Base-by-base conservation (phyloP, 2,329 filamentous ascomycete genomes). In the Colletotrichum somersetense region DNA sequence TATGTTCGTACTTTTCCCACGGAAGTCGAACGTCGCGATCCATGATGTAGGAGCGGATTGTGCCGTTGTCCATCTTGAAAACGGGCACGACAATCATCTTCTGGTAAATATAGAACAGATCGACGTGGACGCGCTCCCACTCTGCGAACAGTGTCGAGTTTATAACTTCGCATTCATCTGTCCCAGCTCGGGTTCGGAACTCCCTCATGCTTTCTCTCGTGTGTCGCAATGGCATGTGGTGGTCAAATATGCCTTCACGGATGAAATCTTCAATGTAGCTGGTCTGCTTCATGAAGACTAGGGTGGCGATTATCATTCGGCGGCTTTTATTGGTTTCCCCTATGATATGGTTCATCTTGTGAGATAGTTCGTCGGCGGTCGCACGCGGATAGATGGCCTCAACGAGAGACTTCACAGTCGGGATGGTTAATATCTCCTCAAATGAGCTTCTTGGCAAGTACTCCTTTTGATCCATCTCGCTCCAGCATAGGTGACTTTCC, bases 51-150 rank as follows among this genome's bases (percentile, higher is more conserved):
- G 62, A 55, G 20, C 55, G 20, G 3, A 66, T 26, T 2, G 3
- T 30, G 0, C 55, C 53, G 6, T 58, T 18, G 3, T 23, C 55
- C 38, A 70, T 70, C 8, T 46, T 46, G 5, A 66, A 66, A 16
- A 52, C 48, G 10, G 67, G 67, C 20, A 61, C 62, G 53, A 66
- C 42, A 16, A 70, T 53, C 35, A 70, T 65, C 3, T 40, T 66
- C 26, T 66, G 67, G 35, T 70, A 66, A 4, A 59, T 48, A 20
- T 70, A 59, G 20, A 70, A 70, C 16, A 66, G 53, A 58, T 61
- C 67, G n/a, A 70, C 26, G 44, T 70, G 53, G 20, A 66, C 46
- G 30, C 67, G 62, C 46, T 70, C 67, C 67, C 62, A 66, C 6
- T 16, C 8, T 23, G 1, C 16, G 23, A 70, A 66, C 2, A 66